These are phyloP conservation scores for Coprinellus aureogranulatus DNA, from an alignment of 768 basidiomycete species.

Conservation along the genomic window DNA sequence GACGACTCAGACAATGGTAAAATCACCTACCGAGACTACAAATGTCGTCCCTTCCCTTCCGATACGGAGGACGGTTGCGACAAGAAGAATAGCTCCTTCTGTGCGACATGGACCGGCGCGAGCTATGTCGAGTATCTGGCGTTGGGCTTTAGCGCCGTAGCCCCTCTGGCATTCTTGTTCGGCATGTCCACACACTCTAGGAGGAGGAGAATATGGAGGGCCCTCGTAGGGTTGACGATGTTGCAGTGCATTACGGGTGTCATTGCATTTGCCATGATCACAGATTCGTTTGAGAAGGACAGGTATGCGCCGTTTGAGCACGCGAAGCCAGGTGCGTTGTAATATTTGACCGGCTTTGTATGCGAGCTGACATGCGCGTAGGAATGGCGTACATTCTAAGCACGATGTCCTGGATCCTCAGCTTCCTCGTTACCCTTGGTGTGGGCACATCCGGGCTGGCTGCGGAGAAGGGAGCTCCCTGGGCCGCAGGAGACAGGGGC, in stretches of 20 bases:
- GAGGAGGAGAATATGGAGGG: slow-evolving; percentile 73
- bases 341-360: too few species aligned
- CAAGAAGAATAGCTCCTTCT: slow-evolving; percentile 55
- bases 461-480: slow-evolving; percentile 58
- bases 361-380: too few species aligned
- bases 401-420: slow-evolving; percentile 58
- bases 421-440: slow-evolving; percentile 48
- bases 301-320: slow-evolving; percentile 51
- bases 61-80: slow-evolving; percentile 48
- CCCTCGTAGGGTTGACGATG: slow-evolving; percentile 61
- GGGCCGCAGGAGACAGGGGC: slow-evolving; percentile 76
- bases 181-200: slow-evolving; percentile 74
- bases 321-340: slow-evolving; percentile 55
- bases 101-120: slow-evolving; percentile 70
- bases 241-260: slow-evolving; percentile 49
- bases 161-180: slow-evolving; percentile 57
- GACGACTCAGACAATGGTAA: slow-evolving; percentile 20
- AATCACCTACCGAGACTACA: slow-evolving; percentile 51
- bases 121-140: slow-evolving; percentile 64
- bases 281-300: slow-evolving; percentile 51
- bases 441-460: slow-evolving; percentile 64
- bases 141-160: slow-evolving; percentile 59
- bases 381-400: slow-evolving; percentile 62
- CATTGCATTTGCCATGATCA: slow-evolving; percentile 60
- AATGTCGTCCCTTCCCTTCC: slow-evolving; percentile 66